A percentile compares a stretch with the other conserved stretches of the same genome.
Evolutionary conservation across 257 asterid species (phyloP).

Genomic region (Capsicum chinense): DNA sequence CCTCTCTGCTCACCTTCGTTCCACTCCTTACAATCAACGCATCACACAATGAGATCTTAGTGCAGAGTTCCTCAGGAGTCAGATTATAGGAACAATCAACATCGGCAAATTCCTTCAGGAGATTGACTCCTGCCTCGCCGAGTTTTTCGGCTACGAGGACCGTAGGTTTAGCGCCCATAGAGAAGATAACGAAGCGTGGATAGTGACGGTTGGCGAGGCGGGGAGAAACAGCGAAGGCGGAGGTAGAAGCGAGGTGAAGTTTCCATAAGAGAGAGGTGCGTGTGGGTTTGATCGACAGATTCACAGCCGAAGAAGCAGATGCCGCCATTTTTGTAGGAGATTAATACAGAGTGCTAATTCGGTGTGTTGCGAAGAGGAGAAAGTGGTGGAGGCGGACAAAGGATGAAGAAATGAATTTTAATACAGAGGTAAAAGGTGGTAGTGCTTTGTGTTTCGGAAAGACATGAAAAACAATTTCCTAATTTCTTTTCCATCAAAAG

Average conservation of each 20-base stretch:
- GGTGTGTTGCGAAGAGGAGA: not conserved
- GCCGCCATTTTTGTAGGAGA: slow-evolving; percentile 51
- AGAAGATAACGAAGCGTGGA: slow-evolving; percentile 60
- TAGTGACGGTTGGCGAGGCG: slow-evolving; percentile 37
- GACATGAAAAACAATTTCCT: not conserved
- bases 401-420: not conserved
- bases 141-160: slow-evolving; percentile 87
- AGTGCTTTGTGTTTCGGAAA: not conserved
- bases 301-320: slow-evolving; percentile 50
- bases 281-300: slow-evolving; percentile 41
- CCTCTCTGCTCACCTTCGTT: slow-evolving; percentile 83
- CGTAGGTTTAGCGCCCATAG: slow-evolving; percentile 80
- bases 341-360: not conserved
- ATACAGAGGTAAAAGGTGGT: slow-evolving; percentile 14
- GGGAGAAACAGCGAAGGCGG: slow-evolving; percentile 46
- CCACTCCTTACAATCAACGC: slow-evolving; percentile 94
- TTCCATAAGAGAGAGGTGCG: slow-evolving; percentile 47
- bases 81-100: slow-evolving; percentile 88
- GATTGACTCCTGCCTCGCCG: slow-evolving; percentile 81
- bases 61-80: slow-evolving; percentile 80
- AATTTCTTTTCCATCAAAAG: not conserved
- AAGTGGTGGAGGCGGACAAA: not conserved
- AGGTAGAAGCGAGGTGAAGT: slow-evolving; percentile 41
- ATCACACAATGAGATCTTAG: slow-evolving; percentile 83
- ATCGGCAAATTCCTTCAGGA: slow-evolving; percentile 72